Base-by-base conservation (phyloP, 2,329 filamentous ascomycete genomes). In the Fusarium globosum region DNA sequence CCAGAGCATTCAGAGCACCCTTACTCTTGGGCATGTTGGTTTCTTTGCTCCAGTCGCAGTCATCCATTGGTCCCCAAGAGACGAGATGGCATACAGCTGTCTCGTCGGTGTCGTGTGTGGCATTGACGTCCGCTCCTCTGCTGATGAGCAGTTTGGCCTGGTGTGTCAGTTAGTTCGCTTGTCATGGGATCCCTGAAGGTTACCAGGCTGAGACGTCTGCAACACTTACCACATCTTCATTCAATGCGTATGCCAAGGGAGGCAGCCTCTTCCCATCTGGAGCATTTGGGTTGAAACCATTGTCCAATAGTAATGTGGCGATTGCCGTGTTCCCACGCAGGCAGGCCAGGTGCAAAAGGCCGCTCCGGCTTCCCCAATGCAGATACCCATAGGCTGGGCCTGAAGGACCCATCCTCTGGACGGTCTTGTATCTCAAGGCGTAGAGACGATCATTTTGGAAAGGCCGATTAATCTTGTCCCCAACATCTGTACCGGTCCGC, bases 271-370 rank as follows among this genome's bases (percentile, higher is more conserved):
- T 36, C 14, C 56, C 66, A 28, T 75, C 66, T 14, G 30, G 39
- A 4, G 52, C 30, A 61, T 75, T 52, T 13, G 60, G 61, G 7
- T 62, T 45, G 30, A 43, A 39, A 11, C 69, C 72, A 0, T 41
- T 65, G 4, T 55, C 42, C 13, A 75, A 53, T 35, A 75, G 52
- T 18, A 73, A 33, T 18, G 65, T 53, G 4, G 39, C 66, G 28
- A 75, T 43, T 4, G 69, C 66, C 18, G 66, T 73, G n/a, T 75
- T 75, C 13, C 72, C 72, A 20, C 69, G 65, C n/a, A 75, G 35
- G 21, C 72, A 75, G 14, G 72, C 52, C 28, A 75, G 28, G 36
- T 75, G 72, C 42, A 75, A 52, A 26, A 75, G 73, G 23, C 59
- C 51, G 14, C 61, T 71, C 18, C 36, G 46, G 7, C 52, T 41